These are phyloP conservation scores for Gossypium turneri DNA, from an alignment of 345 rosid species.

Conservation along the genomic window DNA sequence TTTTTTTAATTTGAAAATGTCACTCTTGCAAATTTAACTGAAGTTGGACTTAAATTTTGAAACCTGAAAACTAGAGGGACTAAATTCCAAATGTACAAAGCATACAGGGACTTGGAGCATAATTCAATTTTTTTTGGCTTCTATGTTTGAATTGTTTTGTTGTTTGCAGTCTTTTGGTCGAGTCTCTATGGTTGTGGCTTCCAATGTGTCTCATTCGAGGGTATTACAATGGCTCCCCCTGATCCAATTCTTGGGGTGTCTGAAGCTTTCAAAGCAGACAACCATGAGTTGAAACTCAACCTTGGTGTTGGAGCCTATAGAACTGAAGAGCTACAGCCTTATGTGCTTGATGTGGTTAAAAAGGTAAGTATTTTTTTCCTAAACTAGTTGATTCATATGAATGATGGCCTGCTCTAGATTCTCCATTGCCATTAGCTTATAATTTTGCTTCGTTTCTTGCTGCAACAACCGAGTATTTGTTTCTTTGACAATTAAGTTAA, in stretches of 20 bases:
- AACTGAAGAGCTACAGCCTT: conserved; percentile 91
- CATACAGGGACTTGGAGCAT: too few relatives aligned
- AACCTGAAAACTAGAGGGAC: too few relatives aligned
- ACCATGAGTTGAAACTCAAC: conserved; percentile 70
- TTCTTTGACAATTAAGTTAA: not conserved
- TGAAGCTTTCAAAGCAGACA: conserved; percentile 90
- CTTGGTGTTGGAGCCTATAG: conserved; percentile 98
- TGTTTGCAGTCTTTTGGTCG: conserved; percentile 54
- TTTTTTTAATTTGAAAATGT: too few relatives aligned
- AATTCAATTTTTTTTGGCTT: not conserved
- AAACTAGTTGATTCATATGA: conserved; percentile 1
- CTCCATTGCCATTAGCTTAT: not conserved
- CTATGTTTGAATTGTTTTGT: conserved; percentile 7
- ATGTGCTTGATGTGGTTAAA: conserved; percentile 89
- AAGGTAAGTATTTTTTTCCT: conserved; percentile 46
- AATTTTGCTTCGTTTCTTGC: conserved; percentile 2
- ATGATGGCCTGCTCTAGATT: not conserved
- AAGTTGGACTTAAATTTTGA: too few relatives aligned
- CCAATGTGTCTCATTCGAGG: conserved; percentile 76
- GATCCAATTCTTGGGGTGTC: conserved; percentile 98
- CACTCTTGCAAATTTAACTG: too few relatives aligned
- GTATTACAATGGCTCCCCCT: conserved; percentile 90
- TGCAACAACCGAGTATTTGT: not conserved
- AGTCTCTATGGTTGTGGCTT: conserved; percentile 58
- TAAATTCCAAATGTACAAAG: too few relatives aligned